These are phyloP conservation scores for Diutina mesorugosa DNA, from an alignment of 1,139 yeast species.

Conservation along the genomic window DNA sequence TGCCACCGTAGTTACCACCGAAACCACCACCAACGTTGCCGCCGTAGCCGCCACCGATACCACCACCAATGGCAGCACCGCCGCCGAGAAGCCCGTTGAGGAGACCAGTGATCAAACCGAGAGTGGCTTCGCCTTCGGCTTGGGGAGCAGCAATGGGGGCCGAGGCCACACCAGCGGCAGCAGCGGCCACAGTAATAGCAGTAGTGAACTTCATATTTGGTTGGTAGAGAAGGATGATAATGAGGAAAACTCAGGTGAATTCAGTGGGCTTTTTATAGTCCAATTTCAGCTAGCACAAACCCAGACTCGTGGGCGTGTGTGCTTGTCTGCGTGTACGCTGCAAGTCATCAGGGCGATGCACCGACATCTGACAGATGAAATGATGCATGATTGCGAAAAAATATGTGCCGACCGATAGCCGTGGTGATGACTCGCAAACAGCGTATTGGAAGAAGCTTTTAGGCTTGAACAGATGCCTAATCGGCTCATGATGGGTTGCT, in stretches of 20 bases:
- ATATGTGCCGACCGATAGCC: too few relatives aligned
- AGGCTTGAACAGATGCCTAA: too few relatives aligned
- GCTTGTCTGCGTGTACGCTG: neutral
- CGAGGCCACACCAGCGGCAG: neutral
- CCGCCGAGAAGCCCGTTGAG: neutral
- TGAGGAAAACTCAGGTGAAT: neutral
- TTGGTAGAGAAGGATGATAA: neutral
- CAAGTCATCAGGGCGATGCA: neutral
- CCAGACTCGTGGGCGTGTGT: neutral
- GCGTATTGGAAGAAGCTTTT: too few relatives aligned
- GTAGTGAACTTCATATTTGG: neutral
- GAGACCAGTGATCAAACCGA: neutral
- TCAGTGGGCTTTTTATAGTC: neutral
- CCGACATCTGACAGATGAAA: neutral
- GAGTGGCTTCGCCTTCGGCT: neutral
- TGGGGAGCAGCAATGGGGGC: neutral
- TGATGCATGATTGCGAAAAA: neutral
- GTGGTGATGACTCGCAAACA: too few relatives aligned
- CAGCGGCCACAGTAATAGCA: neutral
- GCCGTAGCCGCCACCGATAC: neutral
- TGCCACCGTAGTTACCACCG: too few relatives aligned
- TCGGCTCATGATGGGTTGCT: too few relatives aligned
- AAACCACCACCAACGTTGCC: neutral
- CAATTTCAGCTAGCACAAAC: too few relatives aligned
- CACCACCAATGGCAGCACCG: neutral